Conservation (phyloP, 345 rosid genomes). For the Geranium rotundifolium region DNA sequence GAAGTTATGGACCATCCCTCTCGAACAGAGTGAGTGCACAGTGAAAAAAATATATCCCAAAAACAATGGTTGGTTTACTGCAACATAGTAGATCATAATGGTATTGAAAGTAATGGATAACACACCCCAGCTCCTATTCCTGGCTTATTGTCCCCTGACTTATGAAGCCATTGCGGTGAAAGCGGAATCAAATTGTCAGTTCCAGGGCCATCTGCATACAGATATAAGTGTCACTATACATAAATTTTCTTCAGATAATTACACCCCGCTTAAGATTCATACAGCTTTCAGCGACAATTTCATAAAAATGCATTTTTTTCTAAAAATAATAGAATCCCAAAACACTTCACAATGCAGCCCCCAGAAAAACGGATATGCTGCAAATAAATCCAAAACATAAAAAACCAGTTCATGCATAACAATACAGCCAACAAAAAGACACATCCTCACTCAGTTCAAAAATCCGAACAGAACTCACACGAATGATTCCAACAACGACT, state of each 20-base stretch:
- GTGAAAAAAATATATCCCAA: neutral
- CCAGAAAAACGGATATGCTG: too few species aligned
- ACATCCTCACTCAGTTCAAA: too few species aligned
- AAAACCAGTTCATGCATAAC: too few species aligned
- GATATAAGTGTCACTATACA: slow-evolving; percentile 9
- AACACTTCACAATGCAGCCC: too few species aligned
- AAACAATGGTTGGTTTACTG: neutral
- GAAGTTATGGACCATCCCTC: neutral
- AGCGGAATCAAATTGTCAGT: slow-evolving; percentile 78
- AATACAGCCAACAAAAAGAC: too few species aligned
- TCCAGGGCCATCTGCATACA: slow-evolving; percentile 63
- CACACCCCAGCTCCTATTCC: slow-evolving; percentile 70
- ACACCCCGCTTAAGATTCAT: too few species aligned
- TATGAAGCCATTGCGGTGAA: slow-evolving; percentile 98
- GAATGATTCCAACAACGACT: neutral
- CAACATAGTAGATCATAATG: neutral
- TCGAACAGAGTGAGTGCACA: neutral
- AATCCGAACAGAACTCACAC: neutral
- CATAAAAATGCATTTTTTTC: too few species aligned
- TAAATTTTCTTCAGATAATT: too few species aligned
- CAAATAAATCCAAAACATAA: too few species aligned
- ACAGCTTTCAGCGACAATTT: too few species aligned
- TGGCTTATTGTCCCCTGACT: slow-evolving; percentile 69
- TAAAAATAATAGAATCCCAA: too few species aligned
- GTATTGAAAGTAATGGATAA: slow-evolving; percentile 6